Percentiles rank a stretch among this genome's conserved stretches.
These are phyloP conservation scores for Oryza australiensis DNA, from an alignment of 176 grass and related monocot genomes.

Conservation along the genomic window DNA sequence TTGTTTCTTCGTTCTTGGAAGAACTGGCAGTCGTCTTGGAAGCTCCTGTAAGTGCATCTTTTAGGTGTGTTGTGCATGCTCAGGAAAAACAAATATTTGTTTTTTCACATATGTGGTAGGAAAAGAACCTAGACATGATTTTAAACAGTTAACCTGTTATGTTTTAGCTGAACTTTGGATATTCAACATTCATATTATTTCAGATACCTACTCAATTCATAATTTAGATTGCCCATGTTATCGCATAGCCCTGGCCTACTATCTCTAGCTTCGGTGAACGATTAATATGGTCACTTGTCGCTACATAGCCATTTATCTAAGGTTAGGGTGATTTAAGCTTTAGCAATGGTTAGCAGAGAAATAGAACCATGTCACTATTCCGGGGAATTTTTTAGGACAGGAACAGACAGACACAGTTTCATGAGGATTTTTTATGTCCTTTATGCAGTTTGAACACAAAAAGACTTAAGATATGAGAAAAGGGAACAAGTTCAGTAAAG, in stretches of 20 bases:
- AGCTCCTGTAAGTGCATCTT: slow-evolving; percentile 36
- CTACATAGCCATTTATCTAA: not conserved
- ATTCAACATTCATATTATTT: not conserved
- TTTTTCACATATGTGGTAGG: not conserved
- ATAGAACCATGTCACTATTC: not conserved
- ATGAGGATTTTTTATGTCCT: not conserved
- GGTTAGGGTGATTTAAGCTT: no score
- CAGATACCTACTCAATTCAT: not conserved
- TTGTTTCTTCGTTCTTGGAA: slow-evolving; percentile 45
- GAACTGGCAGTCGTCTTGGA: slow-evolving; percentile 45
- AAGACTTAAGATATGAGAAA: not conserved
- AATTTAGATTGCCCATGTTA: not conserved
- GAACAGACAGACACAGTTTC: not conserved
- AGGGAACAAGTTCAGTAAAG: not conserved
- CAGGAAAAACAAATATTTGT: not conserved
- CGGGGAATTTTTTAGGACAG: not conserved
- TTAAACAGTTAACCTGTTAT: not conserved
- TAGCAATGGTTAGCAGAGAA: not conserved
- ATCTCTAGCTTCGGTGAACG: not conserved
- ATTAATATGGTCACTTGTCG: not conserved
- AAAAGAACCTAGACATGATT: not conserved
- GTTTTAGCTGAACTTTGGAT: not conserved
- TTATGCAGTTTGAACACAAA: not conserved
- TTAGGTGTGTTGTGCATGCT: not conserved
- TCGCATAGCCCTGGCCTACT: not conserved